These are phyloP conservation scores for Thalia dealbata DNA, from an alignment of 176 grass and related monocot species.

Conservation along the genomic window DNA sequence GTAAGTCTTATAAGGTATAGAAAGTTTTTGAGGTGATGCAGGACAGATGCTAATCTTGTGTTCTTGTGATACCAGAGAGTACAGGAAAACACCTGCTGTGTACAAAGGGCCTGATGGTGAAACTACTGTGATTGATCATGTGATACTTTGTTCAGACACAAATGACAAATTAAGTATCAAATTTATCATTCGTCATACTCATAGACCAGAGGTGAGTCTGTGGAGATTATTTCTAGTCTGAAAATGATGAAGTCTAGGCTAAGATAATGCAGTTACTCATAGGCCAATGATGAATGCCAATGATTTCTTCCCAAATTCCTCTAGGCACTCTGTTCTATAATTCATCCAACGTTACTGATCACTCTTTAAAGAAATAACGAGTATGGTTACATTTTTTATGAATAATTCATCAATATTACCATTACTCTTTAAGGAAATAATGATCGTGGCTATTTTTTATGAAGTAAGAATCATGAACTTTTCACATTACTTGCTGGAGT, in stretches of 20 bases:
- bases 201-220: slow-evolving; percentile 69
- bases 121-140: slow-evolving; percentile 81
- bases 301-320: neutral
- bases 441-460: neutral
- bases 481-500: neutral
- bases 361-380: no score
- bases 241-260: neutral
- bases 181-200: slow-evolving; percentile 81
- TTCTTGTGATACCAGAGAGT: slow-evolving; percentile 32
- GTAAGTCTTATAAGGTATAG: no score
- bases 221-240: neutral
- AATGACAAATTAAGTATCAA: slow-evolving; percentile 79
- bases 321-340: neutral
- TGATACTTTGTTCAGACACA: slow-evolving; percentile 78
- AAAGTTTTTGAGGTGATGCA: neutral
- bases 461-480: neutral
- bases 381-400: neutral
- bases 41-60: neutral
- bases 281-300: neutral
- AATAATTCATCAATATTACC: no score
- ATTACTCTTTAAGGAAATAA: no score
- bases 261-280: no score
- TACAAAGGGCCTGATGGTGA: slow-evolving; percentile 95
- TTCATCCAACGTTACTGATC: neutral
- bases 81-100: slow-evolving; percentile 34